Evolutionary conservation across 805 yeast species (phyloP).

Genomic region (Dipodascus albidus): DNA sequence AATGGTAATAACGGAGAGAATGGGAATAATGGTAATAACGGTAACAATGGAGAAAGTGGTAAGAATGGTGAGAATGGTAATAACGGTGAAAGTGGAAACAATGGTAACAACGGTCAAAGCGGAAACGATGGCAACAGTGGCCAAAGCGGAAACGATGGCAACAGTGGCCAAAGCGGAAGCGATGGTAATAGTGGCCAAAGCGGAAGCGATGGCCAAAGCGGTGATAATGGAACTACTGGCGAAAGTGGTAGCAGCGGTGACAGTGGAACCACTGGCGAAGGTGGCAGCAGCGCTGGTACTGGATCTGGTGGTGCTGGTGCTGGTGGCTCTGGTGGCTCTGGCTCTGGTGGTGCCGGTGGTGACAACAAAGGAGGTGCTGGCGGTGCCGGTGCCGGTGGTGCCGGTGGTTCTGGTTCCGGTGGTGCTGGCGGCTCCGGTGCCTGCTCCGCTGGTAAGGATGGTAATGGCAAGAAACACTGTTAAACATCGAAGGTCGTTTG

Average conservation of each 20-base stretch:
- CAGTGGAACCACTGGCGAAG: background rate
- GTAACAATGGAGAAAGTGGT: conserved; percentile 1
- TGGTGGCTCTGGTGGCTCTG: background rate
- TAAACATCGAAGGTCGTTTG: background rate
- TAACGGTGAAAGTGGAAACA: background rate
- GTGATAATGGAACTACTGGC: background rate
- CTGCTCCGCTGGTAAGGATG: background rate
- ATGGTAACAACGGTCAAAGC: conserved; percentile 1
- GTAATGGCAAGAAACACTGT: background rate
- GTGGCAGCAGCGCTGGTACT: background rate
- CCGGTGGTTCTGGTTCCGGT: background rate
- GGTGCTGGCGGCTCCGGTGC: background rate
- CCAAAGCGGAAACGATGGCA: conserved; percentile 1
- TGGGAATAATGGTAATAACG: background rate
- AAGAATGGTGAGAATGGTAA: background rate
- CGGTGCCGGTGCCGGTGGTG: background rate
- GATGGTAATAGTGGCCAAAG: background rate
- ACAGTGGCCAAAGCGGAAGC: background rate
- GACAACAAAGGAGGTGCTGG: background rate
- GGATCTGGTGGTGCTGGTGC: background rate
- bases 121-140: conserved; percentile 1
- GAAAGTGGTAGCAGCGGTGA: background rate
- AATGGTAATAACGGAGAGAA: background rate
- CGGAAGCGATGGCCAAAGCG: background rate
- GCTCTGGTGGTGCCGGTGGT: background rate